Base-by-base conservation (phyloP, 148 eudicot species). In the Limonium bicolor region DNA sequence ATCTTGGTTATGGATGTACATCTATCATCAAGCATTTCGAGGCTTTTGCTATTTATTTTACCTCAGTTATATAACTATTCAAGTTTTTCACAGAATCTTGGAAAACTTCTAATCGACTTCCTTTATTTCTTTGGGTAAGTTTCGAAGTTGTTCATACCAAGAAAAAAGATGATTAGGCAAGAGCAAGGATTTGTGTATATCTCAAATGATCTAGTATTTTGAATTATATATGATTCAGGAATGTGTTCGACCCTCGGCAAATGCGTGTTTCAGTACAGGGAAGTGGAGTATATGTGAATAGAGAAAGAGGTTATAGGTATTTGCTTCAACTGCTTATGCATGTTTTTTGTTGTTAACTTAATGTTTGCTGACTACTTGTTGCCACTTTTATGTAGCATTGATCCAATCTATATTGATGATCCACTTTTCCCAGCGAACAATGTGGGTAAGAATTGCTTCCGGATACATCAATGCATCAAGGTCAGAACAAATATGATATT, bases 391-490 rank as follows among this genome's bases (percentile, higher is more conserved):
- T 73, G 68, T 63, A 88, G 95, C 64, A 90, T 90, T 55, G 97
- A 90, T 62, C 97, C 97, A 53, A 78, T 90, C 39, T 80, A 67
- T 65, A 84, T 90, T 23, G 97, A 90, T 54, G 97, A 90, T 61
- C 97, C 97, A 58, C 84, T 90, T 26, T 83, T 74, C 49, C 76
- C 86, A 25, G 64, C 93, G 48, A 90, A 90, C 65, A 90, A 90
- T 12, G 97, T 90, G 52, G 97, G 97, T 54, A 68, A 84, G 55
- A 90, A 90, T 65, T 90, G 97, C 71, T 88, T 88, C 46, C 72
- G 97, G 34, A 80, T 88, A 65, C 97, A 88, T 69, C 94, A 88
- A 48, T 88, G 97, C 56, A 77, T 88, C 55, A 88, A 88, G 96
- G 96, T 82, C 22, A 44, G 72, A 35, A 1, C 38, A 35, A 11